A percentile compares a stretch with the other conserved stretches of the same genome.
phyloP scores from a whole-genome alignment of 2,329 filamentous ascomycete genomes.

The Pseudogymnoascus sp. region DNA sequence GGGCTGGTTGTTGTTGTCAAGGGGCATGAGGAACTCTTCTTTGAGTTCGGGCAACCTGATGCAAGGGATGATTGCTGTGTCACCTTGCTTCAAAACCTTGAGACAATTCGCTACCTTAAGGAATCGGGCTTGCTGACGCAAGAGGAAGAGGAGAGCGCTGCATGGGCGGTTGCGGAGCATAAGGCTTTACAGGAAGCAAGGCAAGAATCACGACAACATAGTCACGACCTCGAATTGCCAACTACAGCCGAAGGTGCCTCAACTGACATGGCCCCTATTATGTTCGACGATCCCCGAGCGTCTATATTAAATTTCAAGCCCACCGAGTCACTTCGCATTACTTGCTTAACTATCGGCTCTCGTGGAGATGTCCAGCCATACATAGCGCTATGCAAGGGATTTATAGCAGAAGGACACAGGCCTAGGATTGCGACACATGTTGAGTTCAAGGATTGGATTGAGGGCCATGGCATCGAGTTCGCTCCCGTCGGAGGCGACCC shows the following conservation, averaged over 20 bases:
- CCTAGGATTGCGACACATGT: slow-evolving; percentile 83
- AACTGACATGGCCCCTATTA: slow-evolving; percentile 59
- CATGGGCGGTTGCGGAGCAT: slow-evolving; percentile 71
- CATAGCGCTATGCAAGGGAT: slow-evolving; percentile 86
- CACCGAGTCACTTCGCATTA: slow-evolving; percentile 66
- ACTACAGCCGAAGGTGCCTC: slow-evolving; percentile 36
- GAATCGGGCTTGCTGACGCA: slow-evolving; percentile 60
- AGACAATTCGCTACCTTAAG: slow-evolving; percentile 60
- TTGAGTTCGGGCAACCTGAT: slow-evolving; percentile 75
- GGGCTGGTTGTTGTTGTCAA: slow-evolving; percentile 88
- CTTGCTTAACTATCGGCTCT: slow-evolving; percentile 92
- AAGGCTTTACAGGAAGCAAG: slow-evolving; percentile 71
- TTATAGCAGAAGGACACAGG: slow-evolving; percentile 79
- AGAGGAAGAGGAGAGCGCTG: slow-evolving; percentile 61
- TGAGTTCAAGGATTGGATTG: slow-evolving; percentile 84
- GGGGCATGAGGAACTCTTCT: slow-evolving; percentile 92
- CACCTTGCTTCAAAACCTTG: slow-evolving; percentile 68
- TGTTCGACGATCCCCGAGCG: slow-evolving; percentile 82
- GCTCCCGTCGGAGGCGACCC: slow-evolving; percentile 82
- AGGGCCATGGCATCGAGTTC: slow-evolving; percentile 91
- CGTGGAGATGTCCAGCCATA: slow-evolving; percentile 96
- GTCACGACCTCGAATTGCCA: slow-evolving; percentile 44
- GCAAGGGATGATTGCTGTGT: slow-evolving; percentile 82
- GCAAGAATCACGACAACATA: slow-evolving; percentile 37
- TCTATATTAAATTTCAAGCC: slow-evolving; percentile 92